Percentiles rank a stretch among this genome's conserved stretches.
phyloP scores from a whole-genome alignment of 108 stramenopile genomes.

The Pseudonitzschia pungens region DNA sequence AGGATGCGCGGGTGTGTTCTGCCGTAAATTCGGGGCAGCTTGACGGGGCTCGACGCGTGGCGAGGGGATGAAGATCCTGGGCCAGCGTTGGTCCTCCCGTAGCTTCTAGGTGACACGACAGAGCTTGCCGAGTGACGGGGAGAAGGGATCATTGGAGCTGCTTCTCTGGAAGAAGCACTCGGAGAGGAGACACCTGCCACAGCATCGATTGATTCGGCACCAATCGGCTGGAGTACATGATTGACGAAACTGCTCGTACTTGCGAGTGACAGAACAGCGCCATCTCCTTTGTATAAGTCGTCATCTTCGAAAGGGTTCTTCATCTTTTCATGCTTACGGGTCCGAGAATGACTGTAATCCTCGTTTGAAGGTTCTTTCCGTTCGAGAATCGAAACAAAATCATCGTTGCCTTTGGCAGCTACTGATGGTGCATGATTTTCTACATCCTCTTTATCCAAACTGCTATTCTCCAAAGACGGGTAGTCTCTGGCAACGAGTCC shows the following conservation, averaged over 20 bases:
- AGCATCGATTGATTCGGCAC: neutral
- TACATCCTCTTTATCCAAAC: conserved; percentile 1
- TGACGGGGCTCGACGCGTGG: too few relatives aligned
- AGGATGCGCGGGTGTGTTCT: too few relatives aligned
- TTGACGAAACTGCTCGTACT: neutral
- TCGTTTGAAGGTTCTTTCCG: neutral
- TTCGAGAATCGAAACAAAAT: neutral
- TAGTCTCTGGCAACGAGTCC: neutral
- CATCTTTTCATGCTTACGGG: neutral
- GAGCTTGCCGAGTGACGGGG: neutral
- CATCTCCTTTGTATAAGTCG: neutral
- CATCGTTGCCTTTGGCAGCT: neutral
- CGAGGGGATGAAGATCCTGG: neutral
- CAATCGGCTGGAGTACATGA: neutral
- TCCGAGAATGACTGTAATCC: neutral
- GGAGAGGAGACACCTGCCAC: neutral
- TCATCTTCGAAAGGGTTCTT: conserved; percentile 11
- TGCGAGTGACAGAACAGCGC: neutral
- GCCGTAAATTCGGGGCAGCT: too few relatives aligned
- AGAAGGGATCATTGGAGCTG: neutral
- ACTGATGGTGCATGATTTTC: neutral
- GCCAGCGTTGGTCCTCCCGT: neutral
- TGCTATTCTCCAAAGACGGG: neutral
- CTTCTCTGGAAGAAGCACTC: neutral
- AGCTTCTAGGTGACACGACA: neutral